Evolutionary conservation across 768 basidiomycete genomes (phyloP).

Genomic region (Artomyces pyxidatus): DNA sequence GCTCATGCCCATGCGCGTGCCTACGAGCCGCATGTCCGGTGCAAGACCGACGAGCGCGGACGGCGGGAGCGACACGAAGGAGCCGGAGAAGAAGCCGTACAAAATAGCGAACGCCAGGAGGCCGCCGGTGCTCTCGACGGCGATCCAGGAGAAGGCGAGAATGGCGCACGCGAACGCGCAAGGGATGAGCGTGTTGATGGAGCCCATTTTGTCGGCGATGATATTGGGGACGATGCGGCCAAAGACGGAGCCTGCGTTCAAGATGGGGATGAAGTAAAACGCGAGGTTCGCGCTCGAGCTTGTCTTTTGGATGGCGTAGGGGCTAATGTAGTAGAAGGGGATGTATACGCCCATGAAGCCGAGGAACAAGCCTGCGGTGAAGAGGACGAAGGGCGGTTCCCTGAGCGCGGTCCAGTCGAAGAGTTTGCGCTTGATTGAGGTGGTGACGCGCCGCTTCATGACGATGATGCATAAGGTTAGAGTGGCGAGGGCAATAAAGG

Average conservation of each 20-base stretch:
- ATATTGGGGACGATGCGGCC: conserved; percentile 25
- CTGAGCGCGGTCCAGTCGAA: conserved; percentile 7
- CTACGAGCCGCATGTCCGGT: conserved; percentile 7
- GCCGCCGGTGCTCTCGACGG: conserved; percentile 18
- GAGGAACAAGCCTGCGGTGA: conserved; percentile 16
- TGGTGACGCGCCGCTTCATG: conserved; percentile 14
- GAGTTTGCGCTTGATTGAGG: conserved; percentile 16
- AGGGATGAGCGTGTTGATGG: conserved; percentile 21
- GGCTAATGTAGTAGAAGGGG: conserved; percentile 22
- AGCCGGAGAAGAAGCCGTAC: conserved; percentile 29
- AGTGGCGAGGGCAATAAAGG: conserved; percentile 17
- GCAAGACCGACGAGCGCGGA: conserved; percentile 6
- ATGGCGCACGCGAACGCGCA: conserved; percentile 18
- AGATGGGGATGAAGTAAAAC: conserved; percentile 24
- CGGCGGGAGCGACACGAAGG: conserved; percentile 12
- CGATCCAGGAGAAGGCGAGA: conserved; percentile 24
- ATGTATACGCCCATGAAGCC: conserved; percentile 16
- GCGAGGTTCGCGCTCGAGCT: conserved; percentile 14
- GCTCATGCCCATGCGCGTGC: conserved; percentile 20
- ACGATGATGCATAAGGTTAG: conserved; percentile 16
- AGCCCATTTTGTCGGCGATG: conserved; percentile 23
- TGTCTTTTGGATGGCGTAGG: conserved; percentile 16
- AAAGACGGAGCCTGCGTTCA: conserved; percentile 23
- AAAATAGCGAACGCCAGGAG: conserved; percentile 26
- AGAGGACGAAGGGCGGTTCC: conserved; percentile 20